Evolutionary conservation across 441 rosid genomes (phyloP), one percentile per base, ranked within the genome.

Genomic region (California macrophylla): DNA sequence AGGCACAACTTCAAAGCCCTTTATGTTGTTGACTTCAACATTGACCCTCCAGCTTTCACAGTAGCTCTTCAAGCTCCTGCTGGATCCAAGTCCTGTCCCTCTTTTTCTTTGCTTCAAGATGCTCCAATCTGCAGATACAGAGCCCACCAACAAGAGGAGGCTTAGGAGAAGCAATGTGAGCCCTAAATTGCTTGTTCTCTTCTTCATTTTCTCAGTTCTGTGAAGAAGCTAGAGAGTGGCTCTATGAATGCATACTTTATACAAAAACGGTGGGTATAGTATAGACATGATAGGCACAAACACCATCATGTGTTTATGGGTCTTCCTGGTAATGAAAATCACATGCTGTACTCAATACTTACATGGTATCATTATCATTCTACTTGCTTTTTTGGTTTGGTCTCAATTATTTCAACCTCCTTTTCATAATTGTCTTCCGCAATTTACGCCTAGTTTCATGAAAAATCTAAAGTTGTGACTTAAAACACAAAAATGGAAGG

Each of bases 11-110:
- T 75, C 69, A 71, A 84, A 87, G 69, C 76, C 85, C 66, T 84
- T 82, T 0, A 85, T 82, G 82, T 87, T 87, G 83, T 87, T 64
- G 12, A 87, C 78, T 82, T 87, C 92, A 4, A 87, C 92, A 65
- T 84, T 85, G 73, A 76, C 32, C 77, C 92, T 87, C 92, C 89
- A 85, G 34, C 85, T 81, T 77, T 88, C 91, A 24, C 96, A 92
- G 71, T 90, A 92, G 58, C 73, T 82, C 72, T 84, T 71, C 80
- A 82, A 65, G 69, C 71, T 72, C 6, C 36, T 30, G 36, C 36
- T 30, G 36, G 36, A 30, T 45, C 61, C 68, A n/a, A 9, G 38
- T 9, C 23, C 56, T 40, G 50, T 40, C 12, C 0, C 71, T 1
- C 71, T 24, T 75, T 67, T 68, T 68, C 74, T 66, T 32, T 54